phyloP scores from a whole-genome alignment of 2,329 filamentous ascomycete genomes.

The Neopestalotiopsis sp. region DNA sequence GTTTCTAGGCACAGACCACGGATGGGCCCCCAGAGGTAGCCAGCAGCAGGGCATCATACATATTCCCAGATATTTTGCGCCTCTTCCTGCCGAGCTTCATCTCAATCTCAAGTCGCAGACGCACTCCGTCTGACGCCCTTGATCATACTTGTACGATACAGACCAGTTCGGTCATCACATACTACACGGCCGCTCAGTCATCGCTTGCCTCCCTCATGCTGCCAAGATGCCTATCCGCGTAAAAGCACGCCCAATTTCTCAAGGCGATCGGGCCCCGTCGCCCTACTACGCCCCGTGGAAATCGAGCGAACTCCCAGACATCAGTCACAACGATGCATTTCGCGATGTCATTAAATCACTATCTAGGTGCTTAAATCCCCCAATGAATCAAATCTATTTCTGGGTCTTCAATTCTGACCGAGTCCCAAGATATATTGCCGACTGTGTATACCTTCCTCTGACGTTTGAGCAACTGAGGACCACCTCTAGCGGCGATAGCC shows the following conservation, averaged over 20 bases:
- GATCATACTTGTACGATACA: background rate
- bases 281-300: conserved; percentile 35
- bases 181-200: background rate
- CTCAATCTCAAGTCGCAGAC: no score
- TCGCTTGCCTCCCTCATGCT: background rate
- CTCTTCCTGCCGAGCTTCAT: no score
- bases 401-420: background rate
- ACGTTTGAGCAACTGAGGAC: conserved; percentile 78
- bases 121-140: no score
- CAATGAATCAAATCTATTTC: background rate
- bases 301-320: conserved; percentile 55
- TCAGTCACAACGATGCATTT: conserved; percentile 64
- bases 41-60: no score
- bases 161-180: background rate
- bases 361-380: conserved; percentile 52
- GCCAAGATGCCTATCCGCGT: conserved; percentile 46
- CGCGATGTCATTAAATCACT: conserved; percentile 71
- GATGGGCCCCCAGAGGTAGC: no score
- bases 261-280: conserved; percentile 42
- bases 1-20: no score
- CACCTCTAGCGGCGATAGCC: conserved; percentile 64
- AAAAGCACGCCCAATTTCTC: conserved; percentile 40
- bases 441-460: conserved; percentile 67
- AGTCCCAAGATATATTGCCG: conserved; percentile 61
- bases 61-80: no score